These are phyloP conservation scores for Lumnitzera littorea DNA, from an alignment of 345 rosid species.

Conservation along the genomic window DNA sequence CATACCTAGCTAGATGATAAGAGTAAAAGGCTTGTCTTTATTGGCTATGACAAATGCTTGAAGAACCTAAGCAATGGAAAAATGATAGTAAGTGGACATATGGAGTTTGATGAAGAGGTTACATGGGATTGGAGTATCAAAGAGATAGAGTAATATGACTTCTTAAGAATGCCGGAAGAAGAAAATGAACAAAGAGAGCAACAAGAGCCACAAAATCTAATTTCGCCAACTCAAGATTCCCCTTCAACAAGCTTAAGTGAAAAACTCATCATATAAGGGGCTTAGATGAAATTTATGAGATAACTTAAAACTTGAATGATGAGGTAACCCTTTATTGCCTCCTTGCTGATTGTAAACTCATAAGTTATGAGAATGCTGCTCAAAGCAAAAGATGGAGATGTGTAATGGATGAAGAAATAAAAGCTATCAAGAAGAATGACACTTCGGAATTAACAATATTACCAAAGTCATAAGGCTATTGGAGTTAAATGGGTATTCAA, in stretches of 20 bases:
- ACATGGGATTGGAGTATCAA: too few species aligned
- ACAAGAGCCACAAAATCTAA: too few species aligned
- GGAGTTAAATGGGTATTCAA: conserved; percentile 3
- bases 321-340: too few species aligned
- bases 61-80: background rate
- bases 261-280: too few species aligned
- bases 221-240: too few species aligned
- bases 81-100: background rate
- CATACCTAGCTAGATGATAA: too few species aligned
- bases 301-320: background rate
- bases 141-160: too few species aligned
- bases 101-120: background rate
- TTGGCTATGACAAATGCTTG: background rate
- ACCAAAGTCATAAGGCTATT: background rate
- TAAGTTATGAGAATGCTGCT: background rate
- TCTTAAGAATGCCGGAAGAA: too few species aligned
- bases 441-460: background rate
- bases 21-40: too few species aligned
- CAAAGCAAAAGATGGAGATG: background rate
- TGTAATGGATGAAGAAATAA: conserved; percentile 4
- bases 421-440: background rate
- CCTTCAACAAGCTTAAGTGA: too few species aligned
- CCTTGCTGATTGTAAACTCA: too few species aligned
- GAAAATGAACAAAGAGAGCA: too few species aligned
- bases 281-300: background rate